Percentiles rank a stretch among this genome's conserved stretches.
Evolutionary conservation across 108 stramenopile species (phyloP).

Genomic region (Skeletonema menzelii): DNA sequence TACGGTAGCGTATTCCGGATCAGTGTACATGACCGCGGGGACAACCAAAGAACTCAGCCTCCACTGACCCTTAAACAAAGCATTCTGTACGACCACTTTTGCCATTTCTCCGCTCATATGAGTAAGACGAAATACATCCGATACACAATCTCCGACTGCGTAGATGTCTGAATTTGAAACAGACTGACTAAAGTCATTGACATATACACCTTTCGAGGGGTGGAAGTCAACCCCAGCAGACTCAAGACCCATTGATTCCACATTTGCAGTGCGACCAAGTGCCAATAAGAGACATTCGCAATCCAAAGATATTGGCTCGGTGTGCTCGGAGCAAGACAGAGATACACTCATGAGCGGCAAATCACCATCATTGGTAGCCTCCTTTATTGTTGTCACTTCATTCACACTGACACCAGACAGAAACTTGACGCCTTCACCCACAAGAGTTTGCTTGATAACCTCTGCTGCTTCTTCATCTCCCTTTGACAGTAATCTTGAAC

Average conservation of each 20-base stretch:
- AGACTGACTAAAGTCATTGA: constrained; percentile 84
- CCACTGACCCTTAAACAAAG: constrained; percentile 86
- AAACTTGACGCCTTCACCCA: constrained; percentile 80
- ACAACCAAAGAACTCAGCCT: constrained; percentile 85
- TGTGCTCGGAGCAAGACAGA: constrained; percentile 28
- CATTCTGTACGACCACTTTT: constrained; percentile 91
- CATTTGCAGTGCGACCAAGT: constrained; percentile 89
- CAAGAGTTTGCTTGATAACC: constrained; percentile 58
- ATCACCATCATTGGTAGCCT: constrained; percentile 20
- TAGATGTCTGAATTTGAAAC: constrained; percentile 87
- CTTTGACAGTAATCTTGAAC: constrained; percentile 63
- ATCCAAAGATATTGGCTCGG: constrained; percentile 36
- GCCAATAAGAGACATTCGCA: constrained; percentile 91
- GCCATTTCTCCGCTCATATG: constrained; percentile 95
- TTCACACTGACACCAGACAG: constrained; percentile 37
- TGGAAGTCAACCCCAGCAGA: constrained; percentile 79
- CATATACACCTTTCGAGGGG: constrained; percentile 72
- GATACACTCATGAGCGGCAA: constrained; percentile 73
- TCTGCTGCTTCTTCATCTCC: constrained; percentile 79
- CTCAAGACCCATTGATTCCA: constrained; percentile 89
- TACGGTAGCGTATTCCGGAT: constrained; percentile 94
- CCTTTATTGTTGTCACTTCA: constrained; percentile 58
- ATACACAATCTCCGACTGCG: constrained; percentile 93
- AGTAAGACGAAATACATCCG: constrained; percentile 81
- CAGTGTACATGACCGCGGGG: constrained; percentile 93